These are phyloP conservation scores for Pleurotus eryngii DNA, from an alignment of 768 basidiomycete species.

Conservation along the genomic window DNA sequence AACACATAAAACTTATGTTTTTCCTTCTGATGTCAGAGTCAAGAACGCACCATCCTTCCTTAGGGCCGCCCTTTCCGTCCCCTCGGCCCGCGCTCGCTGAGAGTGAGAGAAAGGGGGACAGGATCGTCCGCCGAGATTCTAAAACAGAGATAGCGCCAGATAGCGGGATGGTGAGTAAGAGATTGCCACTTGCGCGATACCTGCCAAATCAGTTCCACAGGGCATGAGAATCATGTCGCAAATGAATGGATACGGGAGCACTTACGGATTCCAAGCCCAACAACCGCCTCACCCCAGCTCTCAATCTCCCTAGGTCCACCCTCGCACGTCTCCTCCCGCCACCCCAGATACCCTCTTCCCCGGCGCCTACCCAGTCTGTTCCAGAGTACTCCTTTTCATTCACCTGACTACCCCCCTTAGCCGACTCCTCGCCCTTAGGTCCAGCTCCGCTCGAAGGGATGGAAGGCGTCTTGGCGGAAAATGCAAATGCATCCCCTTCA, in stretches of 20 bases:
- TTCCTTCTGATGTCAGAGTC: neutral
- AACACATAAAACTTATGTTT: neutral
- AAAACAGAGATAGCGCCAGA: slow-evolving; percentile 79
- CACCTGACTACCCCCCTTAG: slow-evolving; percentile 16
- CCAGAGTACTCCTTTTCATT: neutral
- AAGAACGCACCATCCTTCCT: slow-evolving; percentile 63
- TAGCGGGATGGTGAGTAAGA: slow-evolving; percentile 55
- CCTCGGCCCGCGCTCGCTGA: slow-evolving; percentile 17
- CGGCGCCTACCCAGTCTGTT: neutral
- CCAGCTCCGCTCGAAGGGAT: too few species aligned
- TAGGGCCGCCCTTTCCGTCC: slow-evolving; percentile 3
- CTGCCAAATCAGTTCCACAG: slow-evolving; percentile 17
- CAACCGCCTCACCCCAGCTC: slow-evolving; percentile 54
- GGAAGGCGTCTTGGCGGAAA: too few species aligned
- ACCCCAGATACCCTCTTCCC: slow-evolving; percentile 6
- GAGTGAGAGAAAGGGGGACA: slow-evolving; percentile 56
- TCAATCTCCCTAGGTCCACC: neutral
- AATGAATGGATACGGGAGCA: slow-evolving; percentile 29
- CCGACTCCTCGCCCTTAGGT: too few species aligned
- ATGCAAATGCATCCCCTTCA: neutral
- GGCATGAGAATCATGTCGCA: slow-evolving; percentile 14
- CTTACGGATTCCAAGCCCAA: slow-evolving; percentile 55
- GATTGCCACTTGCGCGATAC: slow-evolving; percentile 44
- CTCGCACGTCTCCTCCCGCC: neutral
- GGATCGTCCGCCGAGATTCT: slow-evolving; percentile 73